Base-by-base conservation (phyloP, 495 filamentous ascomycete genomes). In the Xylaria longipes region DNA sequence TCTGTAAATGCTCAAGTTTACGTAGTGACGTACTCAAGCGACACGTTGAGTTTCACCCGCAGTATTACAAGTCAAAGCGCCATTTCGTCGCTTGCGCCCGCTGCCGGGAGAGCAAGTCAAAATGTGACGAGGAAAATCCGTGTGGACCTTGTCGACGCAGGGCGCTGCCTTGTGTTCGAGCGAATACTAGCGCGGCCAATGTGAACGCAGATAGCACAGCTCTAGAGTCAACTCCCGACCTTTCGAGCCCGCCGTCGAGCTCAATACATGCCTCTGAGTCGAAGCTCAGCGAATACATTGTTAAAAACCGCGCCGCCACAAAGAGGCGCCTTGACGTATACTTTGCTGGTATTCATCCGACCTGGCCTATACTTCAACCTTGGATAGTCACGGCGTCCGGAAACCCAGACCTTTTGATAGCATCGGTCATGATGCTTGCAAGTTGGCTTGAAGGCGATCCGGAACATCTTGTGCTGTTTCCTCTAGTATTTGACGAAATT, bases 11-110 rank as follows among this genome's bases (percentile, higher is more conserved):
- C 67, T 69, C 4, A 69, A 17, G n/a, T n/a, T 48, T 27, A 15
- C 2, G 15, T 58, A 78, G 76, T 43, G 78, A 80, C 62, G 76
- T 80, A n/a, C 54, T 80, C n/a, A 76, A 74, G 57, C 65, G 78
- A 14, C 76, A 80, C 56, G 48, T 77, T n/a, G 73, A 78, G 41
- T 76, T 73, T 50, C 78, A 78, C 61, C 68, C 71, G 3, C 74
- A 75, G 33, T 70, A 43, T 25, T 45, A 50, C 63, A 67, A 68
- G 56, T n/a, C 70, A 9, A 67, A 56, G 43, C 52, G 31, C 29
- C 29, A 54, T 9, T 67, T 61, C 43, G 37, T 65, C 22, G 70
- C 70, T n/a, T 61, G 50, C 5, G 45, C 56, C 15, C 64, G 27
- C 41, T 68, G 54, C 22, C 70, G 52, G 27, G 64, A 68, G 65